Percentiles rank a stretch among this genome's conserved stretches.
These are phyloP conservation scores for Marsdenia floribunda DNA, from an alignment of 257 asterid genomes.

Conservation along the genomic window DNA sequence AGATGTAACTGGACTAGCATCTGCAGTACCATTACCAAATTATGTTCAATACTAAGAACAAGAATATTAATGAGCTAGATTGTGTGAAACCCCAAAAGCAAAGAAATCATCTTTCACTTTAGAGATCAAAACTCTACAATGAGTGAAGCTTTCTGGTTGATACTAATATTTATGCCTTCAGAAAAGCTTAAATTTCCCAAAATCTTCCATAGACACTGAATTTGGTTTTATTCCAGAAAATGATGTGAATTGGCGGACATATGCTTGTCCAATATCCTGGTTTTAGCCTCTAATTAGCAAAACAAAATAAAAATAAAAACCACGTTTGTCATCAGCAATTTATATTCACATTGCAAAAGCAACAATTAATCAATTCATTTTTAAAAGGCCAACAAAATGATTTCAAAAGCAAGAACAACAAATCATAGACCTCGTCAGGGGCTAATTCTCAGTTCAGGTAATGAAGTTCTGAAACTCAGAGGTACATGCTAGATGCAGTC, in stretches of 20 bases:
- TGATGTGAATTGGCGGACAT: not conserved
- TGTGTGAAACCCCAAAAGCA: not conserved
- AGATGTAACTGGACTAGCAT: not conserved
- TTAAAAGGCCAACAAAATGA: not conserved
- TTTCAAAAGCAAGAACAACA: not conserved
- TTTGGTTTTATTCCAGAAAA: not conserved
- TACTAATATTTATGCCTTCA: not conserved
- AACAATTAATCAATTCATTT: not conserved
- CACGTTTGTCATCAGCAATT: not conserved
- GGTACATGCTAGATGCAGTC: not conserved
- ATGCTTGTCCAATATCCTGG: not conserved
- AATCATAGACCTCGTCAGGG: not conserved
- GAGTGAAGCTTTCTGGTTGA: not conserved
- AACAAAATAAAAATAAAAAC: not conserved
- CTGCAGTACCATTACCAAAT: not conserved
- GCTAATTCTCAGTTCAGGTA: not conserved
- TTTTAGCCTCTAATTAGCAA: not conserved
- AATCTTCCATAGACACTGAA: not conserved
- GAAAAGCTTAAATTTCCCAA: not conserved
- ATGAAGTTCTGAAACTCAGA: not conserved
- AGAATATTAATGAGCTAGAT: not conserved
- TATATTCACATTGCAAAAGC: not conserved
- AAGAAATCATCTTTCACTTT: not conserved
- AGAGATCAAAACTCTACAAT: not conserved
- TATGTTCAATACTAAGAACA: not conserved